Evolutionary conservation across 192 early-diverging fungal species (phyloP).

Genomic region (Coemansia sp.): DNA sequence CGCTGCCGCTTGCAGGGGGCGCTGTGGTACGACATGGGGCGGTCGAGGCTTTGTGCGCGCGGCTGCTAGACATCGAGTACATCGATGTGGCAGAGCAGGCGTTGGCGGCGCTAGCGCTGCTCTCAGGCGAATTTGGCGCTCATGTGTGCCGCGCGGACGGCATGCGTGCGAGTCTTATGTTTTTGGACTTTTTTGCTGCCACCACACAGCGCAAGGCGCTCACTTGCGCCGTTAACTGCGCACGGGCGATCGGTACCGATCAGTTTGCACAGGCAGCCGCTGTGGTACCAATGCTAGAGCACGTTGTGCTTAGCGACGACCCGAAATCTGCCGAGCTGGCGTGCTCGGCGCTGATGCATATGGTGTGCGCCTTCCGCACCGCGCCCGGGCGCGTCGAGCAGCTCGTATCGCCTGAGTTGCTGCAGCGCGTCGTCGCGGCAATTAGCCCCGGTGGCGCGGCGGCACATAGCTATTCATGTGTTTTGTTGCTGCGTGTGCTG

Average conservation of each 20-base stretch:
- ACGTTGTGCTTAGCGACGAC: constrained; percentile 68
- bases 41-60: constrained; percentile 68
- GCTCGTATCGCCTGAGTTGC: constrained; percentile 58
- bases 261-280: constrained; percentile 63
- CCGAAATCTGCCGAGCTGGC: constrained; percentile 70
- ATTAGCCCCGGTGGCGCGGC: constrained; percentile 54
- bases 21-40: constrained; percentile 69
- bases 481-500: constrained; percentile 26
- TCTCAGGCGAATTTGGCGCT: constrained; percentile 50
- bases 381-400: constrained; percentile 58
- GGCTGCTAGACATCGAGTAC: constrained; percentile 82
- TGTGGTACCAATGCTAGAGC: constrained; percentile 69
- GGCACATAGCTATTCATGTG: constrained; percentile 4
- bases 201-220: constrained; percentile 81
- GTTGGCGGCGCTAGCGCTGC: constrained; percentile 70
- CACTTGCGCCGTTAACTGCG: constrained; percentile 71
- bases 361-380: constrained; percentile 64
- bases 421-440: constrained; percentile 59
- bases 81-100: constrained; percentile 93
- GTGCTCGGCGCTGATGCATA: constrained; percentile 62
- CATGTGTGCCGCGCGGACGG: constrained; percentile 64
- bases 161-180: constrained; percentile 73
- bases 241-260: constrained; percentile 55
- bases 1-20: constrained; percentile 66
- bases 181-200: constrained; percentile 86